These are phyloP conservation scores for Penicillium sp. DNA, from an alignment of 2,329 filamentous ascomycete genomes.

Conservation along the genomic window DNA sequence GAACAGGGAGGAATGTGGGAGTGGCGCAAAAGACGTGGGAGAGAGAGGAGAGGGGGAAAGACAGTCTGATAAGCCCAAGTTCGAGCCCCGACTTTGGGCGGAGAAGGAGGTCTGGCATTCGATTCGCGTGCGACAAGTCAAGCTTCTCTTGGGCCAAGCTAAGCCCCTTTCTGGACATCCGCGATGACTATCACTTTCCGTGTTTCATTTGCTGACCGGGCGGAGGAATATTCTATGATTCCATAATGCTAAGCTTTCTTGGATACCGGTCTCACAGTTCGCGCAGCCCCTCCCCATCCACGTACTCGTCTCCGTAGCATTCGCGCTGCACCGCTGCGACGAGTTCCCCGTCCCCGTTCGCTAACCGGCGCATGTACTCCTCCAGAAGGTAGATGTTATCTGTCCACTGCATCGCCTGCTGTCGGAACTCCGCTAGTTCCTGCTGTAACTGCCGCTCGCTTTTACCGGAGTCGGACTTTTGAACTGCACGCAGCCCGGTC, in stretches of 20 bases:
- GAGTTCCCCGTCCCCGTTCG: constrained; percentile 44
- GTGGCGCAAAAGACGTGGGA: not conserved
- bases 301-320: constrained; percentile 55
- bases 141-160: constrained; percentile 33
- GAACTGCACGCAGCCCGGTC: constrained; percentile 37
- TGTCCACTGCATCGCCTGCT: constrained; percentile 40
- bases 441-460: constrained; percentile 31
- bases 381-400: constrained; percentile 48
- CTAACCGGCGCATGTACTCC: constrained; percentile 38
- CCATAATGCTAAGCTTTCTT: constrained; percentile 12
- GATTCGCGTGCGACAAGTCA: constrained; percentile 31
- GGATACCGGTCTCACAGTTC: constrained; percentile 32
- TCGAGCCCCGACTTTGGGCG: not conserved
- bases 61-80: not conserved
- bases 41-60: not conserved
- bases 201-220: not conserved
- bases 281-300: constrained; percentile 50
- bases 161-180: constrained; percentile 17
- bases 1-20: not conserved
- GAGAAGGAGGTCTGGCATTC: constrained; percentile 12
- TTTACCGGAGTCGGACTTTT: constrained; percentile 30
- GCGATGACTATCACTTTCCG: constrained; percentile 8
- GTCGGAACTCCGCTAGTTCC: constrained; percentile 34
- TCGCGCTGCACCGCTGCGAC: constrained; percentile 45
- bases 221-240: too few species aligned